Evolutionary conservation across 495 filamentous ascomycete genomes (phyloP), one percentile per base, ranked within the genome.

Genomic region (Lophiotrema nucula): DNA sequence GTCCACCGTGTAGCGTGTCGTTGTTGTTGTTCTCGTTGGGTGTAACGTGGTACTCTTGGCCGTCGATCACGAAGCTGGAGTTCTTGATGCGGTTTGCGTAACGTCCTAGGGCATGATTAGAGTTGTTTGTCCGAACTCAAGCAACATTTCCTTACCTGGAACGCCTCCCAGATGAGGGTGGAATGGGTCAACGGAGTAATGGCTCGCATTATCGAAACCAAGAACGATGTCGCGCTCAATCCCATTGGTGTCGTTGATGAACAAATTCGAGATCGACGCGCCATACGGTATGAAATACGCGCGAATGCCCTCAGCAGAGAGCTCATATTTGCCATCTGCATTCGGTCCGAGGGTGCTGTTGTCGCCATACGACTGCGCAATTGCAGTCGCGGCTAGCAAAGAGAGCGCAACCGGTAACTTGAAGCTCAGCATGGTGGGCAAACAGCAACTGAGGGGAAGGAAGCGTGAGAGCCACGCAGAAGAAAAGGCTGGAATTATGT

Each of bases 1-100:
- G 75, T n/a, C 90, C 90, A 39, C 90, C 90, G 68, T 95, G 89
- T 23, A 95, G 81, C 4, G 88, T 90, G 70, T 92, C 78, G 6
- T 73, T 61, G 19, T 85, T 85, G 8, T 76, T 64, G 48, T 93
- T 82, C 67, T 95, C 89, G 71, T 92, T 93, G 28, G 84, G 72
- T 2, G 77, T 69, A 39, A 89, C 74, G 56, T 90, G 78, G 65
- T 86, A 92, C 0, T 70, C 76, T 13, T 61, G 62, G 21, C 82
- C 86, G 47, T 89, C 85, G 56, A 92, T 79, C 55, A 77, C 78
- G 66, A 93, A 95, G 8, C 82, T 88, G 59, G 83, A 84, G 70
- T 93, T 93, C 77, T 87, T 89, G 73, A 93, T 95, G 27, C 88
- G 84, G 72, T 95, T 92, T 38, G 88, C 88, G 66, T 92, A 92